Conservation (phyloP, 2,329 filamentous ascomycete species). For the Botrytis aclada region DNA sequence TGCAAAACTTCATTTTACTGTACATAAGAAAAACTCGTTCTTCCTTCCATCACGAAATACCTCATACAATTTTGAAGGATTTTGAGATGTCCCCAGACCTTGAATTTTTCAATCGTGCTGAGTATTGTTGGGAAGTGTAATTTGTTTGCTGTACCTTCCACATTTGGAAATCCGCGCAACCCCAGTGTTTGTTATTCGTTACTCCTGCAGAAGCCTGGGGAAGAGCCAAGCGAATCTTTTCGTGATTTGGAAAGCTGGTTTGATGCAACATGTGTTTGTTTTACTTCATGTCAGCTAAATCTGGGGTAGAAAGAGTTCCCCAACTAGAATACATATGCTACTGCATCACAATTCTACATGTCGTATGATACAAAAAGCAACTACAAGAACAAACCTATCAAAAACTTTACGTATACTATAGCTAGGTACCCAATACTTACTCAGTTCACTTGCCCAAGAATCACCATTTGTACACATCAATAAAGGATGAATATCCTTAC, state of each 20-base stretch:
- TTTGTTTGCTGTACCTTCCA: not conserved
- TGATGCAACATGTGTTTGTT: not conserved
- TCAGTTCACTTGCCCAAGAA: not conserved
- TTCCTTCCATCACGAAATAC: not conserved
- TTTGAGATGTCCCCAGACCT: not conserved
- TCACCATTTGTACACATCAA: not conserved
- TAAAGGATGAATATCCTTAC: not conserved
- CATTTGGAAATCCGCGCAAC: not conserved
- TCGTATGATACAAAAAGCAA: not conserved
- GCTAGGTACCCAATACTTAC: not conserved
- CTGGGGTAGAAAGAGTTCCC: not conserved
- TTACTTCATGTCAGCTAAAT: not conserved
- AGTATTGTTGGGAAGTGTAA: not conserved
- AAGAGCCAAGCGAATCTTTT: not conserved
- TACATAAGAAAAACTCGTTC: not conserved
- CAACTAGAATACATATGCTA: not conserved
- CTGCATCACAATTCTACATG: not conserved
- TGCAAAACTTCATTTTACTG: not conserved
- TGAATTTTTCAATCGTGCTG: not conserved
- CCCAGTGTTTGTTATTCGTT: not conserved
- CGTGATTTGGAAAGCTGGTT: not conserved
- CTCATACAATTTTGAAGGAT: not conserved
- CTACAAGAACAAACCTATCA: not conserved
- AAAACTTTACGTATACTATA: not conserved
- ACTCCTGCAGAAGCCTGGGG: not conserved